These are phyloP conservation scores for Biscogniauxia marginata DNA, from an alignment of 2,329 filamentous ascomycete genomes.

Conservation along the genomic window DNA sequence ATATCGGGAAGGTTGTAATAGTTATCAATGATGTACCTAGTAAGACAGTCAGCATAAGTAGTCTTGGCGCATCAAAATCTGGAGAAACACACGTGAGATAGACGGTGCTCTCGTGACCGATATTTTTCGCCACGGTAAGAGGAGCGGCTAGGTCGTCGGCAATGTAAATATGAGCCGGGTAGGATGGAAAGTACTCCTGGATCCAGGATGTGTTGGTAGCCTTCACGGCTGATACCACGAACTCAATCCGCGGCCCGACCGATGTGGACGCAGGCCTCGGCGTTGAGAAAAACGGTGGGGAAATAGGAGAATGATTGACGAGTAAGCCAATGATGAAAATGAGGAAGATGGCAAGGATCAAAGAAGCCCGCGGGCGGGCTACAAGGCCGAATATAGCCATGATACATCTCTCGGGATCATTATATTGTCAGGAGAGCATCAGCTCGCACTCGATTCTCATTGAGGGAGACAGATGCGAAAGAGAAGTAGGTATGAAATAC, in stretches of 20 bases:
- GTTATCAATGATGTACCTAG: constrained; percentile 31
- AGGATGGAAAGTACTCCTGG: constrained; percentile 20
- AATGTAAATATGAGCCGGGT: constrained; percentile 37
- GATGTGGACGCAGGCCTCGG: background rate
- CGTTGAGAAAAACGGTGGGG: background rate
- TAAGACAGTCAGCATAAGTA: constrained; percentile 1
- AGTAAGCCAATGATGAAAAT: background rate
- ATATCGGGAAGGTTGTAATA: constrained; percentile 31
- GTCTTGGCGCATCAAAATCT: constrained; percentile 4
- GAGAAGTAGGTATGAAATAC: background rate
- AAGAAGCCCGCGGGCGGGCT: constrained; percentile 2
- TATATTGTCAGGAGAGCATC: background rate
- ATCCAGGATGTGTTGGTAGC: constrained; percentile 30
- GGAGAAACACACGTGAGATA: constrained; percentile 30
- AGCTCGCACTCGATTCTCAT: background rate
- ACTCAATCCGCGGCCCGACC: constrained; percentile 7
- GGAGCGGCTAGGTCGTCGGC: constrained; percentile 39
- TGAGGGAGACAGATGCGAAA: background rate
- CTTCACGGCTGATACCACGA: constrained; percentile 27
- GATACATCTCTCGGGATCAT: background rate
- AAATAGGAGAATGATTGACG: background rate
- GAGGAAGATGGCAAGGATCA: background rate
- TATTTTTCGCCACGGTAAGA: constrained; percentile 38
- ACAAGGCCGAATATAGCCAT: constrained; percentile 3
- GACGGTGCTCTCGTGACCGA: constrained; percentile 37